These are phyloP conservation scores for Ormosia semicastrata DNA, from an alignment of 306 rosid species.

Conservation along the genomic window DNA sequence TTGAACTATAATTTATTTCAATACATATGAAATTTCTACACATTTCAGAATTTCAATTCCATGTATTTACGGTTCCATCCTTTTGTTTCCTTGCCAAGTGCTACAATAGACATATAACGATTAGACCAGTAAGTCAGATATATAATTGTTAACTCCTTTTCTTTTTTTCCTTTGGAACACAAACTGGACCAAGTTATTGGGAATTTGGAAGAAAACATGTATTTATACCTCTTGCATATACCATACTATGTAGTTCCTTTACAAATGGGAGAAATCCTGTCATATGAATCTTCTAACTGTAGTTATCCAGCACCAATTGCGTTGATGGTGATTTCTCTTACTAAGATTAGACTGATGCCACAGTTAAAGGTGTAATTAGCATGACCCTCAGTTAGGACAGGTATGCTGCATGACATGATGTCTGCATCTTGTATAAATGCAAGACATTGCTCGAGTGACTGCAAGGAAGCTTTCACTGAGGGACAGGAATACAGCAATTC, in stretches of 20 bases:
- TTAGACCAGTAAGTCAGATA: no score
- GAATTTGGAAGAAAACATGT: neutral
- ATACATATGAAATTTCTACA: neutral
- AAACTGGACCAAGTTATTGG: no score
- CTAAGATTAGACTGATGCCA: neutral
- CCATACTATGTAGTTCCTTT: neutral
- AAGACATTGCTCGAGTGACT: neutral
- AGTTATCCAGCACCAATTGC: constrained; percentile 5
- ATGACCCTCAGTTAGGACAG: constrained; percentile 54
- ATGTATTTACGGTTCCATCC: neutral
- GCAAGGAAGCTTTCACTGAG: neutral
- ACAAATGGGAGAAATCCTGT: constrained; percentile 23
- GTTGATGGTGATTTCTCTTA: neutral
- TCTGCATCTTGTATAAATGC: constrained; percentile 21
- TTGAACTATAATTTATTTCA: neutral
- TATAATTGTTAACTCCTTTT: no score
- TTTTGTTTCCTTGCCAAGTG: neutral
- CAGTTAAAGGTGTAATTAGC: constrained; percentile 23
- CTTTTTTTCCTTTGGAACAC: neutral
- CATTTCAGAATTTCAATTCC: constrained; percentile 2
- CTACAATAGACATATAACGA: neutral
- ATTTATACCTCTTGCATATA: neutral
- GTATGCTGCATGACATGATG: constrained; percentile 30
- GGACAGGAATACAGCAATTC: neutral
- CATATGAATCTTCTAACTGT: constrained; percentile 35